Conservation (phyloP, 2,329 filamentous ascomycete genomes). For the Elsinoe perseae region DNA sequence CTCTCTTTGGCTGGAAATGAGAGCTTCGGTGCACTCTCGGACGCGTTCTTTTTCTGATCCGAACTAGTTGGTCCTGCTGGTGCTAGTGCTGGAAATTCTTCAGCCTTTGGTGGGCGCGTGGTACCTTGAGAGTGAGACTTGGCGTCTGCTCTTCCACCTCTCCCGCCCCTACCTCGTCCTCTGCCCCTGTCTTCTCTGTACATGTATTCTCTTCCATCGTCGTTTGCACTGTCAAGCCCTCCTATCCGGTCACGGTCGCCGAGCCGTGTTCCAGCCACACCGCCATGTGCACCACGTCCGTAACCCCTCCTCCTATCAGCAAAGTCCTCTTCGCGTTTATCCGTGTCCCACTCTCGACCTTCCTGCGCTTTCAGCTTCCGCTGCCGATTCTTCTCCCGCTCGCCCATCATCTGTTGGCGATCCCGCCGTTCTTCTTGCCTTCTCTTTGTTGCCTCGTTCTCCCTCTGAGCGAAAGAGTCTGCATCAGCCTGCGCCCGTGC, state of each 20-base stretch:
- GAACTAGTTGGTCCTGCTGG: conserved; percentile 31
- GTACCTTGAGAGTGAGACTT: conserved; percentile 20
- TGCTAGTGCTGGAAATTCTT: conserved; percentile 42
- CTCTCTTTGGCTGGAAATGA: conserved; percentile 16
- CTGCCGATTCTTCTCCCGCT: conserved; percentile 53
- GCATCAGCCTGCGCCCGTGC: conserved; percentile 60
- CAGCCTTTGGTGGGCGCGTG: conserved; percentile 30
- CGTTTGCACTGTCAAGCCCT: conserved; percentile 26
- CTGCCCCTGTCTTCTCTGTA: conserved; percentile 25
- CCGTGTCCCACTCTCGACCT: conserved; percentile 55
- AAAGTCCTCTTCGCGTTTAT: conserved; percentile 52
- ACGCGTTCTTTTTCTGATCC: conserved; percentile 5
- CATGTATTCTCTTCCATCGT: conserved; percentile 30
- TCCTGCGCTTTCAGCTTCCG: conserved; percentile 52
- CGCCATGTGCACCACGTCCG: conserved; percentile 46
- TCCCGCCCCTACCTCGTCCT: conserved; percentile 24
- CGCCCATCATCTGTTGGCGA: conserved; percentile 53
- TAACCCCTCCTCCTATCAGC: conserved; percentile 36
- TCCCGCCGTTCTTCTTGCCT: conserved; percentile 45
- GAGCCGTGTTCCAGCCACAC: conserved; percentile 32
- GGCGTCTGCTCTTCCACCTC: conserved; percentile 30
- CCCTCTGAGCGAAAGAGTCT: conserved; percentile 56
- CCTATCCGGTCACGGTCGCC: conserved; percentile 22
- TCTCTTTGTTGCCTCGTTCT: conserved; percentile 45
- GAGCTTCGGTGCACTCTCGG: conserved; percentile 8